Percentiles rank a stretch among this genome's conserved stretches.
Conservation (phyloP, 1,284 basidiomycete species). For the Wolfiporia cocos region DNA sequence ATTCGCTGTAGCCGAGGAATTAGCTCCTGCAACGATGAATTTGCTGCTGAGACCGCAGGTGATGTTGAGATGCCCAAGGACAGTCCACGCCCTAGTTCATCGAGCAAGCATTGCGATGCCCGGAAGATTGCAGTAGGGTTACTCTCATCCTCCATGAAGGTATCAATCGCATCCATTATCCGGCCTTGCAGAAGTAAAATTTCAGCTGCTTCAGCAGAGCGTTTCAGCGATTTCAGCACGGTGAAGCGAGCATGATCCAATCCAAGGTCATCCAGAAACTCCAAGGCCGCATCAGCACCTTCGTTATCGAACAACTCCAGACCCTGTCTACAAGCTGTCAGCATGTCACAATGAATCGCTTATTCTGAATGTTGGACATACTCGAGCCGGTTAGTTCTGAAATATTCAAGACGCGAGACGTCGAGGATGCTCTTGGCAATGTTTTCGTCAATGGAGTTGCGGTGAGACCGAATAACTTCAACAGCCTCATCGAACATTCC, state of each 20-base stretch:
- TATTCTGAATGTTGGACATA: constrained; percentile 24
- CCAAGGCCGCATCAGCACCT: constrained; percentile 44
- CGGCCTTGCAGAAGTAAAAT: constrained; percentile 49
- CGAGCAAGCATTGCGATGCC: constrained; percentile 19
- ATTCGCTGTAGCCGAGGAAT: constrained; percentile 9
- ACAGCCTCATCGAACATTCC: constrained; percentile 51
- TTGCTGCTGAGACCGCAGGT: constrained; percentile 5
- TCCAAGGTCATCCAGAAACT: constrained; percentile 52
- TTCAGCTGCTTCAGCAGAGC: constrained; percentile 47
- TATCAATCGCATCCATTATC: constrained; percentile 38
- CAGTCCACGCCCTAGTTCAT: constrained; percentile 22
- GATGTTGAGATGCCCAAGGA: constrained; percentile 21
- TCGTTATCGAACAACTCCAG: constrained; percentile 43
- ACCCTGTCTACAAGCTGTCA: constrained; percentile 34
- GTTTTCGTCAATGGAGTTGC: constrained; percentile 25
- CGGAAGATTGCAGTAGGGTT: constrained; percentile 11
- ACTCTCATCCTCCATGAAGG: constrained; percentile 33
- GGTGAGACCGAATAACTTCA: constrained; percentile 33
- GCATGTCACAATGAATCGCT: neutral
- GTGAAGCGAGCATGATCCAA: constrained; percentile 46
- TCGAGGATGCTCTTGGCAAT: constrained; percentile 37
- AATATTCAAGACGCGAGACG: constrained; percentile 46
- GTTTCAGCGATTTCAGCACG: constrained; percentile 40
- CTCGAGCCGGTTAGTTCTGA: constrained; percentile 38
- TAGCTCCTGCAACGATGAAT: constrained; percentile 9